Evolutionary conservation across 345 rosid species (phyloP).

Genomic region (Citrus sp.): DNA sequence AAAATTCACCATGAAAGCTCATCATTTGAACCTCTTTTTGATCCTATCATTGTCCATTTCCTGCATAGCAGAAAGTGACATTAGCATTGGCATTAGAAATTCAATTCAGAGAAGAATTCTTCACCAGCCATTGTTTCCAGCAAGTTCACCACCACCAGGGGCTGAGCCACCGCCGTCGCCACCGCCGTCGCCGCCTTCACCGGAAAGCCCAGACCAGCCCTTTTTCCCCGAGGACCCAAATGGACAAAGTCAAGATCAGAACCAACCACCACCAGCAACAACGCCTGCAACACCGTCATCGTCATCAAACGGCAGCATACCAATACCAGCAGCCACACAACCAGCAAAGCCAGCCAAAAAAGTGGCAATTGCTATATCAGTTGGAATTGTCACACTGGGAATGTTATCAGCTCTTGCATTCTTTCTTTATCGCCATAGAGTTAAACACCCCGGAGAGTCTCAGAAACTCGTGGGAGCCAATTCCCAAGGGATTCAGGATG

Average conservation of each 20-base stretch:
- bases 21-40: conserved; percentile 26
- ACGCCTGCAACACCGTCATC: conserved; percentile 8
- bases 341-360: conserved; percentile 71
- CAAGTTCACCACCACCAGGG: conserved; percentile 45
- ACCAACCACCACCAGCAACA: conserved; percentile 43
- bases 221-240: conserved; percentile 85
- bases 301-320: conserved; percentile 52
- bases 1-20: conserved; percentile 58
- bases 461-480: conserved; percentile 68
- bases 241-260: conserved; percentile 44
- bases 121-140: conserved; percentile 89
- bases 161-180: not conserved
- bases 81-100: not conserved
- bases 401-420: conserved; percentile 89
- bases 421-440: conserved; percentile 75
- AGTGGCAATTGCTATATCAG: conserved; percentile 81
- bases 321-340: conserved; percentile 66
- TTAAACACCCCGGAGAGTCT: conserved; percentile 52
- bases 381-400: conserved; percentile 89
- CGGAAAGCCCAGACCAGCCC: conserved; percentile 63
- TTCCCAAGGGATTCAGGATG: conserved; percentile 51
- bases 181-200: conserved; percentile 47
- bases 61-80: not conserved
- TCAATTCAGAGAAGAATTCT: conserved; percentile 57
- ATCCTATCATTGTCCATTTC: conserved; percentile 8